These are phyloP conservation scores for Stevia rebaudiana DNA, from an alignment of 140 eudicot genomes.

Conservation along the genomic window DNA sequence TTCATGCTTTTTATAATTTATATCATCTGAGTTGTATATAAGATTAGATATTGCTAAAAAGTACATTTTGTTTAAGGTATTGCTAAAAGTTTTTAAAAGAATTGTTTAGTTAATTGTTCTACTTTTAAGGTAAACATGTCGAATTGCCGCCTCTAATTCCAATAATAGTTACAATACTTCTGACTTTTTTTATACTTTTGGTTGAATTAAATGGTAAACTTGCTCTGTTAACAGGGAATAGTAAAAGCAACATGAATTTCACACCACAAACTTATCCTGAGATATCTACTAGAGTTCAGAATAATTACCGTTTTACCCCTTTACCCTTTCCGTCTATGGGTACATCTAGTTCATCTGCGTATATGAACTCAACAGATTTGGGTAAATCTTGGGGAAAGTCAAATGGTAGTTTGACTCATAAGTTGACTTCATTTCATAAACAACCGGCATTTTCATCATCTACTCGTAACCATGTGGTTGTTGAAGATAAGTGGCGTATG, in stretches of 20 bases:
- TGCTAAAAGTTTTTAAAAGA: too few species aligned
- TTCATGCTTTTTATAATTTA: too few species aligned
- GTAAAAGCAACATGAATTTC: conserved; percentile 31
- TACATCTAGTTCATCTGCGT: conserved; percentile 34
- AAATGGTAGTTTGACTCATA: conserved; percentile 41
- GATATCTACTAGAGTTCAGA: conserved; percentile 30
- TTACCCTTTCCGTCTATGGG: conserved; percentile 17
- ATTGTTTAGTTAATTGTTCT: too few species aligned
- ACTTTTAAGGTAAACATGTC: too few species aligned
- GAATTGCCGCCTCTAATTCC: too few species aligned
- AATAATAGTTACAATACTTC: too few species aligned
- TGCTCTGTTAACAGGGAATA: conserved; percentile 39
- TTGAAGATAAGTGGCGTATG: conserved; percentile 44
- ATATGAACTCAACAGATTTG: conserved; percentile 35
- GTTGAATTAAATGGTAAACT: background rate
- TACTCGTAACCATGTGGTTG: conserved; percentile 34
- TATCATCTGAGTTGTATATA: too few species aligned
- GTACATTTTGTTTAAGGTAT: too few species aligned
- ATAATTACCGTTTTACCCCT: conserved; percentile 30
- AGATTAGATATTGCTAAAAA: too few species aligned
- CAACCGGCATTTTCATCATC: conserved; percentile 40
- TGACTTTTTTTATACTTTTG: too few species aligned
- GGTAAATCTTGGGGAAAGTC: conserved; percentile 41
- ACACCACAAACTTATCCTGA: conserved; percentile 30
- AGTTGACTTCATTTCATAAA: conserved; percentile 35